These are phyloP conservation scores for Strobilomyces echinocephalus DNA, from an alignment of 768 basidiomycete species.

Conservation along the genomic window DNA sequence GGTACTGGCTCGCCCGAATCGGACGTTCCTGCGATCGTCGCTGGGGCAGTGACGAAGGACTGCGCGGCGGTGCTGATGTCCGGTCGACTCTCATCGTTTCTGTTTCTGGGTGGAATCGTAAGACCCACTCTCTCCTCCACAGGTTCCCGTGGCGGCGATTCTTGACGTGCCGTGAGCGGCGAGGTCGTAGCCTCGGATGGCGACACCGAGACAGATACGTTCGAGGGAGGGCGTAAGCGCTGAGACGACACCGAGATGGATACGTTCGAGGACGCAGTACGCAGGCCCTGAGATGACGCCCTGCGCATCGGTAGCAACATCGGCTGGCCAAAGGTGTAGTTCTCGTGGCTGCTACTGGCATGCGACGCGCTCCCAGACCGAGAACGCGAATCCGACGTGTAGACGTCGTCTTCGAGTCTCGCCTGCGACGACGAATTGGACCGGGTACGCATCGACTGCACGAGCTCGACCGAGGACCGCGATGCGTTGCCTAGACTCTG, in stretches of 20 bases:
- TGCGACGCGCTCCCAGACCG: constrained; percentile 45
- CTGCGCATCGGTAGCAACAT: constrained; percentile 33
- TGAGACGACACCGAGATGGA: constrained; percentile 15
- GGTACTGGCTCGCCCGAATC: constrained; percentile 46
- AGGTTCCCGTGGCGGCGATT: constrained; percentile 10
- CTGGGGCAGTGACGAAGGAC: constrained; percentile 65
- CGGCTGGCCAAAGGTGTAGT: constrained; percentile 70
- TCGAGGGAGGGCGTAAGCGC: no score
- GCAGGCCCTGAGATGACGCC: constrained; percentile 17
- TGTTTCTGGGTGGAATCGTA: constrained; percentile 23
- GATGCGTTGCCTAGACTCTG: constrained; percentile 60
- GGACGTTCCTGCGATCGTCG: constrained; percentile 53
- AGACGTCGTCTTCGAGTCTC: constrained; percentile 54
- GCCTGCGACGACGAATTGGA: constrained; percentile 60
- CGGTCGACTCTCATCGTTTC: constrained; percentile 39
- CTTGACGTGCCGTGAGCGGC: constrained; percentile 16
- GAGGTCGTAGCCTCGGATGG: constrained; percentile 27
- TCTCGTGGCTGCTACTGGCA: constrained; percentile 47
- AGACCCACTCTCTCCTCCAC: constrained; percentile 22
- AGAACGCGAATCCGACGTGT: constrained; percentile 33
- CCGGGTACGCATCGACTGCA: constrained; percentile 46
- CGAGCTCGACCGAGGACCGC: constrained; percentile 55
- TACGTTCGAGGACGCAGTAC: constrained; percentile 13
- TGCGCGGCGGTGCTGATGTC: constrained; percentile 67
- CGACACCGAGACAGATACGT: no score